Evolutionary conservation across 768 basidiomycete genomes (phyloP), one percentile per base, ranked within the genome.

Genomic region (Podaxis sp.): DNA sequence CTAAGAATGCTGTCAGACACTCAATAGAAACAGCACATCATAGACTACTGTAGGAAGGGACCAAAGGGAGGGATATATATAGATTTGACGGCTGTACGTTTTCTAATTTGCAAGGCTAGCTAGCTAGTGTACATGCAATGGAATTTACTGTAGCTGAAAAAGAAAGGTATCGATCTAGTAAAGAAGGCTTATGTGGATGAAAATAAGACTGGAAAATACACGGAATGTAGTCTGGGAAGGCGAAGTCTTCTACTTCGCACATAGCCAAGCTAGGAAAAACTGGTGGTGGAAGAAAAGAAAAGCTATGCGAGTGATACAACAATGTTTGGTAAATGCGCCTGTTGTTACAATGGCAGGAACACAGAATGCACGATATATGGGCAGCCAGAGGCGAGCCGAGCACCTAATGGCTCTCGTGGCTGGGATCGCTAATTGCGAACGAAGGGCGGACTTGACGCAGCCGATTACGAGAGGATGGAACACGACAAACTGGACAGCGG

Each of bases 401-500:
- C 5, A 12, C 40, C 51, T 54, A 60, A 33, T 56, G 61, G 22
- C 54, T 51, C 26, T 55, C 50, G 2, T 60, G 50, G 37, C 51
- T 62, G 13, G 15, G 59, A 20, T 56, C 54, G n/a, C 54, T 56
- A 37, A 56, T 60, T 13, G 59, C 57, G 58, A 71, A 71, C 12
- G 70, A 71, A 13, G 68, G 66, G 24, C 68, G 70, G 17, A 71
- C 67, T 62, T 50, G 62, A 48, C 64, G 64, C 22, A 71, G 49
- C 26, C 68, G 67, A 12, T 44, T 37, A 15, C 53, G 52, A 11
- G 66, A 57, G 11, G 64, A 54, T 22, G 69, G 65, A 49, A 67
- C 69, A 40, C 64, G 66, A 56, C 71, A 72, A 20, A 71, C 66
- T 1, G 71, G 71, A 53, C 71, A 72, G 20, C 64, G 68, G 48